These are phyloP conservation scores for Septoria linicola DNA, from an alignment of 2,329 filamentous ascomycete species.

Conservation along the genomic window DNA sequence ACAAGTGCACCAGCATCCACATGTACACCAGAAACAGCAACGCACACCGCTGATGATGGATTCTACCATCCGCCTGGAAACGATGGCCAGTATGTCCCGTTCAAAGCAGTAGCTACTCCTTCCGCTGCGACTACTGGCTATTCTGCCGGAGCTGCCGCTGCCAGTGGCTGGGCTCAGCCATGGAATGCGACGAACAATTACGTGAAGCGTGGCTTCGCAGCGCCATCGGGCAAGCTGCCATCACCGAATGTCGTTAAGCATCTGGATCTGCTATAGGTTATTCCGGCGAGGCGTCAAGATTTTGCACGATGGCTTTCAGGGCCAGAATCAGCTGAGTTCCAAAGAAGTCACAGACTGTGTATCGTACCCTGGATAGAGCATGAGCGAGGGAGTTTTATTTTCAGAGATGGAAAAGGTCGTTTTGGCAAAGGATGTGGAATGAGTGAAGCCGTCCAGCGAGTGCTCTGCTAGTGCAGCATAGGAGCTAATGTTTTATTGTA, in stretches of 20 bases:
- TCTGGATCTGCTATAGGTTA: not conserved
- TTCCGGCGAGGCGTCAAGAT: not conserved
- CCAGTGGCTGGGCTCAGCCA: constrained; percentile 13
- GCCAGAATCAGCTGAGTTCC: too few relatives aligned
- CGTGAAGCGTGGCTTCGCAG: constrained; percentile 7
- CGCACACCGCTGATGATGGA: constrained; percentile 5
- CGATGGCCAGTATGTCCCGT: not conserved
- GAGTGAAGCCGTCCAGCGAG: constrained; percentile 2
- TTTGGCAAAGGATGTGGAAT: not conserved
- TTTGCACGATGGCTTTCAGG: not conserved
- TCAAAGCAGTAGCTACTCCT: not conserved
- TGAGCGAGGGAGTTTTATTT: not conserved
- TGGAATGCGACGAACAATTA: constrained; percentile 12
- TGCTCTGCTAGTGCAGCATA: constrained; percentile 31
- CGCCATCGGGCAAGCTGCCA: constrained; percentile 9
- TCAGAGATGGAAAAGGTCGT: constrained; percentile 1
- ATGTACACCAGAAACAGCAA: not conserved
- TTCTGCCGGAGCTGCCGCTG: not conserved
- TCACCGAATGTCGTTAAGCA: not conserved
- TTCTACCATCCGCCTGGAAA: constrained; percentile 7
- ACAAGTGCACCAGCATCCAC: not conserved
- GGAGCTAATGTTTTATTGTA: constrained; percentile 12
- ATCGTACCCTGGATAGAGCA: not conserved
- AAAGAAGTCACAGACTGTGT: too few relatives aligned
- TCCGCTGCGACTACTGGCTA: constrained; percentile 8